phyloP scores from a whole-genome alignment of 2,329 filamentous ascomycete species.

The Hirsutella rhossiliensis region DNA sequence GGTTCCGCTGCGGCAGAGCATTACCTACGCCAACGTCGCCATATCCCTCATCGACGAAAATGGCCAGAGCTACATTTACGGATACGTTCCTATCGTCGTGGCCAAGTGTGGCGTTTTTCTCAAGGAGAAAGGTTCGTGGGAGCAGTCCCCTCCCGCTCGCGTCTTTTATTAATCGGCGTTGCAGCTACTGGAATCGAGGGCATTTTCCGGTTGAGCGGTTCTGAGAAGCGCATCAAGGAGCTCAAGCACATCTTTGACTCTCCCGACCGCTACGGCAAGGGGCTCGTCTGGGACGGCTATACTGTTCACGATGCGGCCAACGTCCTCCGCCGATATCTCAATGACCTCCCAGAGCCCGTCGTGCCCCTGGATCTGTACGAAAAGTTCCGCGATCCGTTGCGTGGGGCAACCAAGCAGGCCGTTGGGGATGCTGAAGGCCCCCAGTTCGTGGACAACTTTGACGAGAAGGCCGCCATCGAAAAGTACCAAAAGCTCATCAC shows the following conservation, averaged over 20 bases:
- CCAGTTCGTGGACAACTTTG: slow-evolving; percentile 54
- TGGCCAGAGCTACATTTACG: slow-evolving; percentile 93
- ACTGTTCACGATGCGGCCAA: slow-evolving; percentile 98
- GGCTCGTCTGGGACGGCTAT: slow-evolving; percentile 92
- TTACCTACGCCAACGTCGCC: slow-evolving; percentile 94
- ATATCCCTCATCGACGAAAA: slow-evolving; percentile 91
- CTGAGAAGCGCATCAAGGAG: slow-evolving; percentile 97
- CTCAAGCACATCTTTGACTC: slow-evolving; percentile 87
- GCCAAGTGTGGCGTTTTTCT: slow-evolving; percentile 95
- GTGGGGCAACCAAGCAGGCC: slow-evolving; percentile 57
- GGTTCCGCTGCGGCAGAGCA: slow-evolving; percentile 83
- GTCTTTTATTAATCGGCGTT: slow-evolving; percentile 7
- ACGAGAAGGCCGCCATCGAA: slow-evolving; percentile 59
- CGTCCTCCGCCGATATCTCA: slow-evolving; percentile 87
- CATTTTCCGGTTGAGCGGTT: slow-evolving; percentile 91
- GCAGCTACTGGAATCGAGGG: slow-evolving; percentile 88
- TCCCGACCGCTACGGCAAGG: slow-evolving; percentile 90
- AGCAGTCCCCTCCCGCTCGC: neutral
- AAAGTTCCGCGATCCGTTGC: slow-evolving; percentile 74
- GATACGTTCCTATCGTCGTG: slow-evolving; percentile 95
- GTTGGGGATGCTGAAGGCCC: slow-evolving; percentile 56
- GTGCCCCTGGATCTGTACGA: slow-evolving; percentile 91
- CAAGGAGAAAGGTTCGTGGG: slow-evolving; percentile 77
- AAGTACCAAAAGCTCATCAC: slow-evolving; percentile 87
- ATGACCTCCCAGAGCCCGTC: slow-evolving; percentile 91